phyloP scores from a whole-genome alignment of 2,329 filamentous ascomycete species.

The Clonostachys chloroleuca region DNA sequence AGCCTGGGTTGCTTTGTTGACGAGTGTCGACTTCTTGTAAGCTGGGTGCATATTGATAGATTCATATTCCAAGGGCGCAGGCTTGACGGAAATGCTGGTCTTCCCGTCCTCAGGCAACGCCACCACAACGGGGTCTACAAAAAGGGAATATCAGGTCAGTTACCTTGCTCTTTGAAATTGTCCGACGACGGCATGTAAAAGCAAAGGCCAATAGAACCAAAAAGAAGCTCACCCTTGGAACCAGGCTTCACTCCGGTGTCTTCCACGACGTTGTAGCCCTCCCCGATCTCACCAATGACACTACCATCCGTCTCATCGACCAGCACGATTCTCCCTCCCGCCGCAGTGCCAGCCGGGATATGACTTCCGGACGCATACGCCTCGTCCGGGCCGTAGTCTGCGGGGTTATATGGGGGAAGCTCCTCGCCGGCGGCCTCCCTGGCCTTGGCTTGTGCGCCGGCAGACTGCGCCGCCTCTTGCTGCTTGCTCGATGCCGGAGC shows the following conservation, averaged over 20 bases:
- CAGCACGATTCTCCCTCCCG: conserved; percentile 79
- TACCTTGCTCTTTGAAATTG: no score
- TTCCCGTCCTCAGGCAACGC: conserved; percentile 65
- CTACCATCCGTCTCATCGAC: conserved; percentile 95
- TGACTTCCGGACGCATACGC: conserved; percentile 65
- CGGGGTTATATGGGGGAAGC: conserved; percentile 71
- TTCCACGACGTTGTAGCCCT: conserved; percentile 77
- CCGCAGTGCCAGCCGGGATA: conserved; percentile 34
- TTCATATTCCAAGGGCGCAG: conserved; percentile 66
- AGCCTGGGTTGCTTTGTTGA: conserved; percentile 81
- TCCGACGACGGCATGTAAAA: no score
- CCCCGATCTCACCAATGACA: conserved; percentile 85
- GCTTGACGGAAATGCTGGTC: conserved; percentile 60
- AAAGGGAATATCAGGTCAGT: conserved; percentile 1
- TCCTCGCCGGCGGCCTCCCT: conserved; percentile 35
- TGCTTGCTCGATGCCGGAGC: conserved; percentile 17
- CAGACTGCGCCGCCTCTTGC: conserved; percentile 4
- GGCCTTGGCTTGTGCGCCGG: conserved; percentile 26
- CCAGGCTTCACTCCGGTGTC: conserved; percentile 72
- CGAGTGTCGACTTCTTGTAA: conserved; percentile 83
- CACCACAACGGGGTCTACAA: conserved; percentile 70
- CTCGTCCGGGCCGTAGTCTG: conserved; percentile 74
- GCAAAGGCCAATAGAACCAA: conserved; percentile 6
- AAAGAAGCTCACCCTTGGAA: conserved; percentile 72
- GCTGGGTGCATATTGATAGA: conserved; percentile 79